A percentile compares a stretch with the other conserved stretches of the same genome.
These are phyloP conservation scores for Acidiella bohemica DNA, from an alignment of 495 filamentous ascomycete species.

Conservation along the genomic window DNA sequence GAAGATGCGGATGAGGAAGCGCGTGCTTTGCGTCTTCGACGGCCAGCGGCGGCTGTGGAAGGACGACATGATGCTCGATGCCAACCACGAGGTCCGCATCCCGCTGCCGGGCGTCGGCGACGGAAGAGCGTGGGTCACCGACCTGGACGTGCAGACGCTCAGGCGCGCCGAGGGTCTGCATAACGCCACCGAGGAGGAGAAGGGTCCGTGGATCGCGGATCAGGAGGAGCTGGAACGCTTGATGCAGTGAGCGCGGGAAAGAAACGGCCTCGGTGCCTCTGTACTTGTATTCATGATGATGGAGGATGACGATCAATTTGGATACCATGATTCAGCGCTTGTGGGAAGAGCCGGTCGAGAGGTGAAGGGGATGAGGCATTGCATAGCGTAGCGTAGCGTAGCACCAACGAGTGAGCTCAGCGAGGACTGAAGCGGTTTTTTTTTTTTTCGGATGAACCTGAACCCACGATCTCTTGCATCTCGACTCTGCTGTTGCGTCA, in stretches of 20 bases:
- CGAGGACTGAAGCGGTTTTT: too few species aligned
- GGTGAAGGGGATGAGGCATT: too few species aligned
- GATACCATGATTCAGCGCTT: too few species aligned
- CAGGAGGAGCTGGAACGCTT: slow-evolving; percentile 21
- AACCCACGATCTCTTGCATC: too few species aligned
- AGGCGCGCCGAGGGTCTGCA: slow-evolving; percentile 72
- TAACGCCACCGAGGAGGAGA: slow-evolving; percentile 65
- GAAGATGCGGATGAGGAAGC: slow-evolving; percentile 96
- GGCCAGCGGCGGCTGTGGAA: slow-evolving; percentile 80
- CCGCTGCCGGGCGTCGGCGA: slow-evolving; percentile 51
- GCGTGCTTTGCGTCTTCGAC: slow-evolving; percentile 85
- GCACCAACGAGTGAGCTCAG: too few species aligned
- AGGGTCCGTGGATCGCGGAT: slow-evolving; percentile 56
- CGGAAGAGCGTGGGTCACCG: slow-evolving; percentile 66
- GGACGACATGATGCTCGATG: slow-evolving; percentile 98
- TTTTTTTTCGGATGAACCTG: too few species aligned
- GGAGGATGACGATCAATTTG: too few species aligned
- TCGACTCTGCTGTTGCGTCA: too few species aligned
- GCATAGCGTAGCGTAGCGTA: too few species aligned
- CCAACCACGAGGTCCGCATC: slow-evolving; percentile 85
- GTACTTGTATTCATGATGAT: too few species aligned
- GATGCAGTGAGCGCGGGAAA: slow-evolving; percentile 20
- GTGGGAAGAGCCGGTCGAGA: too few species aligned
- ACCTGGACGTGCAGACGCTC: slow-evolving; percentile 84
- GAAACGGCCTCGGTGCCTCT: too few species aligned